Evolutionary conservation across 1,284 basidiomycete species (phyloP).

Genomic region (Pascua guehoae): DNA sequence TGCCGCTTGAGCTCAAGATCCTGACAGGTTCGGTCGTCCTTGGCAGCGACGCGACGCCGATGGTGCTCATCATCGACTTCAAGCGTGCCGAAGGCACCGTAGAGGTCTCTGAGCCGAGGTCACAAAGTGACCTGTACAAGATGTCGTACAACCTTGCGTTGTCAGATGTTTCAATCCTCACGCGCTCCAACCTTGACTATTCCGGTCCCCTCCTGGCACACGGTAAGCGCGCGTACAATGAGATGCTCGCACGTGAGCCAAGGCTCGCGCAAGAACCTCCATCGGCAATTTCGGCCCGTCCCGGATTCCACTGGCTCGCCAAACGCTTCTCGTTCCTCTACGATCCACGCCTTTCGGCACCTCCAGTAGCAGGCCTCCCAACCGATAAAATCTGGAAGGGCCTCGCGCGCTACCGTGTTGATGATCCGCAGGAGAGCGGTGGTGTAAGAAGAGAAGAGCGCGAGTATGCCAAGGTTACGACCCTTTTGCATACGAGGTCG

Average conservation of each 20-base stretch:
- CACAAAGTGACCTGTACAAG: slow-evolving; percentile 74
- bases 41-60: slow-evolving; percentile 79
- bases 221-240: slow-evolving; percentile 62
- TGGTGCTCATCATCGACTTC: slow-evolving; percentile 74
- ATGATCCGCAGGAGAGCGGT: slow-evolving; percentile 26
- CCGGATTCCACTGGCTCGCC: slow-evolving; percentile 38
- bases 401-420: slow-evolving; percentile 49
- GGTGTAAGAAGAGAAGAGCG: slow-evolving; percentile 31
- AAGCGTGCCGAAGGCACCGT: slow-evolving; percentile 68
- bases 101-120: slow-evolving; percentile 70
- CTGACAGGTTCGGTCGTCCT: slow-evolving; percentile 71
- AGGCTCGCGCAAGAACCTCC: slow-evolving; percentile 33
- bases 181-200: slow-evolving; percentile 73
- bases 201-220: slow-evolving; percentile 61
- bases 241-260: slow-evolving; percentile 54
- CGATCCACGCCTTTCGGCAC: slow-evolving; percentile 36
- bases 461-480: slow-evolving; percentile 84
- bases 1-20: slow-evolving; percentile 73
- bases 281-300: slow-evolving; percentile 34
- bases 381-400: slow-evolving; percentile 50
- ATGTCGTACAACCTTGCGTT: slow-evolving; percentile 69
- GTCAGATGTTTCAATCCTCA: slow-evolving; percentile 61
- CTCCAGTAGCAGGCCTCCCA: slow-evolving; percentile 36
- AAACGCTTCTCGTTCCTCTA: slow-evolving; percentile 36
- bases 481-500: slow-evolving; percentile 68